Conservation (phyloP, 1,139 yeast species). For the Sugiyamaella sp. region DNA sequence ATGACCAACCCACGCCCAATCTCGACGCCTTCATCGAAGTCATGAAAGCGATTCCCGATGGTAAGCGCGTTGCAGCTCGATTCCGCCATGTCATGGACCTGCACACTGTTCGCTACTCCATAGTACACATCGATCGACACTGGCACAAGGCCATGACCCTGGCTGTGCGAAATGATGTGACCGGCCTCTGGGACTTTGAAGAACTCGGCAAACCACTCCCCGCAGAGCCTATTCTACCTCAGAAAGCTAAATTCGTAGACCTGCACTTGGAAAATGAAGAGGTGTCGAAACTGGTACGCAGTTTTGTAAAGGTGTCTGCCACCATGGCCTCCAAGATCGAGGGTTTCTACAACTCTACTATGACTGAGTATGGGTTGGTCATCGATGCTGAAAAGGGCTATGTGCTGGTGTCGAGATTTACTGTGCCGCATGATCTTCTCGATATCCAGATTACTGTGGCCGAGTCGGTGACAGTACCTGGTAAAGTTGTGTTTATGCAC, state of each 20-base stretch:
- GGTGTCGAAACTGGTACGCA: constrained; percentile 53
- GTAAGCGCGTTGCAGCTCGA: constrained; percentile 67
- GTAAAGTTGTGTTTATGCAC: constrained; percentile 77
- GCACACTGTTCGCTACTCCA: constrained; percentile 64
- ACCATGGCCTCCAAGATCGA: constrained; percentile 72
- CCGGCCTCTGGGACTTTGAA: constrained; percentile 88
- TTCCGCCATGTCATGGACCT: constrained; percentile 81
- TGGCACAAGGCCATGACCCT: constrained; percentile 75
- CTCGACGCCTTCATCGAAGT: constrained; percentile 76
- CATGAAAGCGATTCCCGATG: constrained; percentile 77
- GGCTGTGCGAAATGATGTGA: constrained; percentile 74
- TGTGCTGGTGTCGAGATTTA: constrained; percentile 74
- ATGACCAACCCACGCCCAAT: constrained; percentile 71
- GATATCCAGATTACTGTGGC: constrained; percentile 82
- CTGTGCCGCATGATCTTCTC: constrained; percentile 83
- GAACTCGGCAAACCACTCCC: constrained; percentile 48
- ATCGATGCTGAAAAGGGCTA: constrained; percentile 80
- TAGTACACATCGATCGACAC: constrained; percentile 77
- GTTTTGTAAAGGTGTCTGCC: constrained; percentile 70
- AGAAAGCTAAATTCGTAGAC: constrained; percentile 70
- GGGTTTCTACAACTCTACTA: constrained; percentile 46
- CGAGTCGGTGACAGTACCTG: constrained; percentile 82
- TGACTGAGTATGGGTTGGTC: constrained; percentile 74
- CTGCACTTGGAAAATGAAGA: constrained; percentile 62
- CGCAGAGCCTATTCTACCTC: constrained; percentile 52